Conservation (phyloP, 1,284 basidiomycete genomes). For the Puccinia horiana region DNA sequence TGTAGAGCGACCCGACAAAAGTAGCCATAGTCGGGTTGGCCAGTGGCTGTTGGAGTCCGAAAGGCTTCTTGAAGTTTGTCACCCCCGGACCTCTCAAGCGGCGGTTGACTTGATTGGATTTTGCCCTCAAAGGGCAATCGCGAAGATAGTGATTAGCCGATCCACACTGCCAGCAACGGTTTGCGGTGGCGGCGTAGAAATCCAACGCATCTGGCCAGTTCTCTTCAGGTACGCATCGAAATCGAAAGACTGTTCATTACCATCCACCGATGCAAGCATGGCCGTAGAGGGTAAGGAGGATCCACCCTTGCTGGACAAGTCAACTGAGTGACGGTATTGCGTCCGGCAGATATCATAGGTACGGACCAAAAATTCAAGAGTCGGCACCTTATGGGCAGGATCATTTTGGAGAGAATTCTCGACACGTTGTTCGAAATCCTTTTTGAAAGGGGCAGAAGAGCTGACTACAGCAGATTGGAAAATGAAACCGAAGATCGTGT, state of each 20-base stretch:
- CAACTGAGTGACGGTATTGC: neutral
- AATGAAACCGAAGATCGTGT: neutral
- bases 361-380: neutral
- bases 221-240: neutral
- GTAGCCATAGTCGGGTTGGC: neutral
- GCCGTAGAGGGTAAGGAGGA: too few relatives aligned
- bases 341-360: neutral
- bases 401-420: neutral
- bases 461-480: neutral
- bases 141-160: neutral
- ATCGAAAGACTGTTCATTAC: neutral
- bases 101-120: neutral
- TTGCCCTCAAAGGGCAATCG: neutral
- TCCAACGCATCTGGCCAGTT: conserved; percentile 12
- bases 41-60: neutral
- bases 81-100: neutral
- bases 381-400: neutral
- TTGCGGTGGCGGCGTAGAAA: neutral
- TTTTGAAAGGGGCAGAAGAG: neutral
- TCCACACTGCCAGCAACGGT: neutral
- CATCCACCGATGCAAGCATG: neutral
- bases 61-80: neutral
- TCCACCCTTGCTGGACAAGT: neutral
- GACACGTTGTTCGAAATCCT: neutral
- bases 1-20: neutral